Base-by-base conservation (phyloP, 1,139 yeast genomes). In the Sugiyamaella paludigena region DNA sequence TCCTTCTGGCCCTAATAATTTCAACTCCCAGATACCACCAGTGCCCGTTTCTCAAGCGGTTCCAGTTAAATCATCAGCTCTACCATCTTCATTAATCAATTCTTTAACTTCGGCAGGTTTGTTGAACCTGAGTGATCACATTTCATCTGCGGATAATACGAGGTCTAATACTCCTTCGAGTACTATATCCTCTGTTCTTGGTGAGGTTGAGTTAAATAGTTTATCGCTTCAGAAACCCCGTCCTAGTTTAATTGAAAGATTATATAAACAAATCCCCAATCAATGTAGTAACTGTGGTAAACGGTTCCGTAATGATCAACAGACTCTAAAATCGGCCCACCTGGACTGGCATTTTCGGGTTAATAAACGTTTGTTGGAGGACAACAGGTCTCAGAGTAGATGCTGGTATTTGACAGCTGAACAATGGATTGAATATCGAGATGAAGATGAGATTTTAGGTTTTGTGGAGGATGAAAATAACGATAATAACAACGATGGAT, bases 261-360 rank as follows among this genome's bases (percentile, higher is more conserved):
- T 88, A 19, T 83, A 84, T 61, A 79, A 75, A 2, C 70, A 76
- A 19, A 80, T 84, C 61, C 82, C 95, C 5, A 79, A 86, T 53
- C 92, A 88, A 66, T 94, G 98, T 71, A 79, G 87, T 13, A 81
- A 84, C 15, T 94, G 98, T 70, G 95, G 97, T 30, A 87, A 87
- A 63, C 73, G 99, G 54, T 94, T 91, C 64, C 75, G 80, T 7
- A 78, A 78, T 45, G 79, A 83, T 39, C 72, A 70, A 1, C 78
- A 76, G 46, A 95, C 94, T 2, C 73, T 76, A 13, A 70, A 68
- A 19, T 75, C 77, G 50, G 74, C 75, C 7, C 98, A 92, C 68
- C 72, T 88, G 59, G 98, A 92, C 68, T 92, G 98, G 98, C 98
- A 92, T 72, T 89, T 89, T 72, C 79, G 98, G 62, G 86, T 88